phyloP scores from a whole-genome alignment of 2,329 filamentous ascomycete genomes.

The Alternaria postmessia region DNA sequence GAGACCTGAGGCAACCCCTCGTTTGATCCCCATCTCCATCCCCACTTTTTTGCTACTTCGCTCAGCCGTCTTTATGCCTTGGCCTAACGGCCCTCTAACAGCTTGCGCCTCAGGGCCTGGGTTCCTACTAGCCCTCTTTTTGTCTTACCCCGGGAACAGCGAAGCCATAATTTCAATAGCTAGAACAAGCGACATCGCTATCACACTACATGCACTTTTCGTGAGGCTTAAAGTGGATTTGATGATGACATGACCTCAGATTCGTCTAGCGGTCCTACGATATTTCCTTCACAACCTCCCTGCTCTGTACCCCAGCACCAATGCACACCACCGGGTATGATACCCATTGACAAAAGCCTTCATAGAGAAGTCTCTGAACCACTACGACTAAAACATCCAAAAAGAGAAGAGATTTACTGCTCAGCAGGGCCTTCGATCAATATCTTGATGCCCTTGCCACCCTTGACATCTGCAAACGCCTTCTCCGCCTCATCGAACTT shows the following conservation, averaged over 20 bases:
- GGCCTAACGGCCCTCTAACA: not conserved
- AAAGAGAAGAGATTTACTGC: not conserved
- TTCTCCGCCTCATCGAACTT: conserved; percentile 82
- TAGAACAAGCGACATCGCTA: not conserved
- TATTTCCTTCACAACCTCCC: not conserved
- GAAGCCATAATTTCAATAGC: not conserved
- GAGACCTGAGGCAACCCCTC: not conserved
- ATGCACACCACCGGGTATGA: not conserved
- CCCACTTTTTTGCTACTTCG: not conserved
- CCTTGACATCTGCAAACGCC: conserved; percentile 86
- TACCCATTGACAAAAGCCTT: not conserved
- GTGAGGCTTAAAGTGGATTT: not conserved
- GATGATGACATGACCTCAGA: not conserved
- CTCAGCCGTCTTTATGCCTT: not conserved
- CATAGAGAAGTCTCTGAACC: not conserved
- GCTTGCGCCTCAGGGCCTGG: not conserved
- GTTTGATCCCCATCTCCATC: not conserved
- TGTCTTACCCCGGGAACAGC: not conserved
- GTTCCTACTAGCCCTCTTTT: not conserved
- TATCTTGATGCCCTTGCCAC: conserved; percentile 77
- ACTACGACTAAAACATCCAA: not conserved
- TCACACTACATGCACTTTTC: not conserved
- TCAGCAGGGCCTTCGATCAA: conserved; percentile 58
- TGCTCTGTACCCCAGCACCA: not conserved
- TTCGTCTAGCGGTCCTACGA: not conserved